Evolutionary conservation across 2,329 filamentous ascomycete genomes (phyloP).

Genomic region (Fonsecaea monophora): DNA sequence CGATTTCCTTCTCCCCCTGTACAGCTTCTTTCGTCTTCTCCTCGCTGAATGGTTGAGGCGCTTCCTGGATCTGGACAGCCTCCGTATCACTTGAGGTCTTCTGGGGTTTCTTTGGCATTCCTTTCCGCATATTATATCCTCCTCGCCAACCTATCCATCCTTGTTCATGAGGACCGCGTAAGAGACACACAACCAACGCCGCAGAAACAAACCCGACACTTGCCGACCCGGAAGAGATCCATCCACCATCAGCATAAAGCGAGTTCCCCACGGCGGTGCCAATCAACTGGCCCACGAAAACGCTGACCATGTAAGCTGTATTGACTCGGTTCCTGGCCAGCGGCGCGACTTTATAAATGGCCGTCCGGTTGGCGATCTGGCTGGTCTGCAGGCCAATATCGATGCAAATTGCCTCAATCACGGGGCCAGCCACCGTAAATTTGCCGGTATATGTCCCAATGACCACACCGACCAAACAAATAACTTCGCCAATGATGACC

Average conservation of each 20-base stretch:
- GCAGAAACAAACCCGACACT: conserved; percentile 62
- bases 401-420: conserved; percentile 73
- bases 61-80: conserved; percentile 3
- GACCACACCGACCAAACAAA: conserved; percentile 60
- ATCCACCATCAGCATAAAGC: conserved; percentile 63
- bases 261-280: conserved; percentile 68
- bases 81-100: conserved; percentile 17
- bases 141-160: conserved; percentile 68
- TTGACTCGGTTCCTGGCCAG: conserved; percentile 77
- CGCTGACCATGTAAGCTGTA: conserved; percentile 79
- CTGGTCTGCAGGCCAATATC: conserved; percentile 76
- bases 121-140: conserved; percentile 57
- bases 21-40: conserved; percentile 5
- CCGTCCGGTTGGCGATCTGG: conserved; percentile 74
- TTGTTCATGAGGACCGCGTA: conserved; percentile 63
- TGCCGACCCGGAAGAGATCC: conserved; percentile 63
- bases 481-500: conserved; percentile 66
- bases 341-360: conserved; percentile 75
- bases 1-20: conserved; percentile 15
- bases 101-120: conserved; percentile 13
- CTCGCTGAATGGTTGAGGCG: conserved; percentile 8
- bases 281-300: conserved; percentile 76
- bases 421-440: conserved; percentile 71
- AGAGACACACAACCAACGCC: conserved; percentile 56
- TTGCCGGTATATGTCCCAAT: conserved; percentile 41